Percentiles rank a stretch among this genome's conserved stretches.
These are phyloP conservation scores for Penicillium flavigenum DNA, from an alignment of 495 filamentous ascomycete species.

Conservation along the genomic window DNA sequence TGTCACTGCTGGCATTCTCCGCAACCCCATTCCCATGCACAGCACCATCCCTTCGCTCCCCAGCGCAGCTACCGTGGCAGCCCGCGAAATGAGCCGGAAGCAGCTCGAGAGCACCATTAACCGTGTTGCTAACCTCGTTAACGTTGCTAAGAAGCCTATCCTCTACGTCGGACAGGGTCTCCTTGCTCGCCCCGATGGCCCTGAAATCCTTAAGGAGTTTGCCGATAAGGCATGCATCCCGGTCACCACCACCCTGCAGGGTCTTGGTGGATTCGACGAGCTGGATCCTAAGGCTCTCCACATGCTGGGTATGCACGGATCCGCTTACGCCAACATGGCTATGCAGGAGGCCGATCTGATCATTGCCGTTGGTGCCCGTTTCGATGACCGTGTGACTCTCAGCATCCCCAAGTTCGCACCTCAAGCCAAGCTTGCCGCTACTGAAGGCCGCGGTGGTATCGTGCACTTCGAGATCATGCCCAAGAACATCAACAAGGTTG, in stretches of 20 bases:
- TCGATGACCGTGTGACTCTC: conserved; percentile 62
- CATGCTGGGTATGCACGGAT: conserved; percentile 68
- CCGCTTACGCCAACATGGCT: conserved; percentile 63
- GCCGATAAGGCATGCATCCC: conserved; percentile 59
- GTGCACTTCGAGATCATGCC: conserved; percentile 66
- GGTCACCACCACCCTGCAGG: conserved; percentile 66
- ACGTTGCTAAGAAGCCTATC: conserved; percentile 59
- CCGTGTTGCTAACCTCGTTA: conserved; percentile 55
- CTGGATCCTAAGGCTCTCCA: conserved; percentile 58
- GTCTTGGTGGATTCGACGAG: conserved; percentile 61
- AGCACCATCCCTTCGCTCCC: conserved; percentile 57
- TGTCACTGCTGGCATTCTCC: conserved; percentile 53
- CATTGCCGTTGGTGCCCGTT: conserved; percentile 62
- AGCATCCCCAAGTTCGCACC: conserved; percentile 57
- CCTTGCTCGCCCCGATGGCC: conserved; percentile 51
- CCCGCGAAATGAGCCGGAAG: conserved; percentile 47
- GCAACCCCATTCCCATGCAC: conserved; percentile 54
- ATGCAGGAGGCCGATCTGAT: conserved; percentile 66
- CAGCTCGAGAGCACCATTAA: conserved; percentile 50
- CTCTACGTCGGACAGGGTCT: conserved; percentile 63
- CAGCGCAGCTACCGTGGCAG: conserved; percentile 57
- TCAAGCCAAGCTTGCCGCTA: conserved; percentile 54
- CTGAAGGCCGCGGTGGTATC: conserved; percentile 59
- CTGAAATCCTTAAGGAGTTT: conserved; percentile 54
- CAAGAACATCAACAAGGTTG: conserved; percentile 66